These are phyloP conservation scores for Gastrolobium villosum DNA, from an alignment of 306 rosid genomes.

Conservation along the genomic window DNA sequence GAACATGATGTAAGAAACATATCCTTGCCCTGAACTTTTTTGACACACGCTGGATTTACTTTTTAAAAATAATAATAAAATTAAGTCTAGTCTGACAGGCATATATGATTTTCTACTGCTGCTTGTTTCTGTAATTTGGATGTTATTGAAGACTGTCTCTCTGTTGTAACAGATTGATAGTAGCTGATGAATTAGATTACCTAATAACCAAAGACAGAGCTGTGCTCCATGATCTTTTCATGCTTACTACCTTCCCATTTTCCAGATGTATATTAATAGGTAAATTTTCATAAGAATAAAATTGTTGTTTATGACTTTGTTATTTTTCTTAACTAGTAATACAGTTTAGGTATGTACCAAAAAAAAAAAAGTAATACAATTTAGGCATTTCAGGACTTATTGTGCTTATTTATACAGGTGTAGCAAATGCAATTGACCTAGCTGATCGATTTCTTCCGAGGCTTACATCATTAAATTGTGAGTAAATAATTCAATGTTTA, in stretches of 20 bases:
- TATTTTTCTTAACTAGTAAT: not conserved
- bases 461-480: constrained; percentile 89
- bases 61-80: not conserved
- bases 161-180: constrained; percentile 65
- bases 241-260: constrained; percentile 89
- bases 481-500: constrained; percentile 51
- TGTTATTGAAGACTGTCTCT: constrained; percentile 16
- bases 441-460: constrained; percentile 96
- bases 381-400: constrained; percentile 15
- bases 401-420: constrained; percentile 61
- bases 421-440: constrained; percentile 94
- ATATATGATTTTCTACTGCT: not conserved
- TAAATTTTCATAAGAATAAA: constrained; percentile 39
- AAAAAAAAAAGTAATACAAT: not conserved
- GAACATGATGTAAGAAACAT: constrained; percentile 76
- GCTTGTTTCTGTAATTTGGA: constrained; percentile 39
- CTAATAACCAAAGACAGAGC: constrained; percentile 85
- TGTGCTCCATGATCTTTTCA: constrained; percentile 94
- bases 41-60: not conserved
- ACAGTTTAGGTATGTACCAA: too few relatives aligned
- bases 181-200: constrained; percentile 94
- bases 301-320: not conserved
- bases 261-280: constrained; percentile 91
- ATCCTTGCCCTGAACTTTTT: not conserved
- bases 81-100: not conserved